phyloP scores from a whole-genome alignment of 1,139 yeast genomes.

The Maudiozyma humilis region DNA sequence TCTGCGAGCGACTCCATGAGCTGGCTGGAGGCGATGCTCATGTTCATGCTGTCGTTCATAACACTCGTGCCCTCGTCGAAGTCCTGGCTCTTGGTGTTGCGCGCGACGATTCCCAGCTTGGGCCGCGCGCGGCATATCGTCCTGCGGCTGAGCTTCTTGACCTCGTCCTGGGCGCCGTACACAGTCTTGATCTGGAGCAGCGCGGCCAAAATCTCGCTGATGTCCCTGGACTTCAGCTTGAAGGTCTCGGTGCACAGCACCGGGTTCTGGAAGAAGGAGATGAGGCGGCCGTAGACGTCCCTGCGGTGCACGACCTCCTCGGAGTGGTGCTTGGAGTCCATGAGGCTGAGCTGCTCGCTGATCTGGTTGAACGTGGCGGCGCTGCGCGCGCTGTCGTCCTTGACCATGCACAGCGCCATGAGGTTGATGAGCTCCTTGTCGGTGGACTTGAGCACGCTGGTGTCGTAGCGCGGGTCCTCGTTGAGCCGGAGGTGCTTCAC shows the following conservation, averaged over 20 bases:
- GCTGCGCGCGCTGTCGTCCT: background rate
- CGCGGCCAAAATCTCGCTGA: background rate
- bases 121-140: conserved; percentile 8
- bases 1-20: too few relatives aligned
- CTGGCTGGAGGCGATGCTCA: too few relatives aligned
- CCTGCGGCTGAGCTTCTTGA: conserved; percentile 8
- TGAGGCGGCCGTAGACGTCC: background rate
- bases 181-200: background rate
- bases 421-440: conserved; percentile 7
- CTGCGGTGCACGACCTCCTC: background rate
- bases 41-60: background rate
- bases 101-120: conserved; percentile 6
- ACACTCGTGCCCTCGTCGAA: background rate
- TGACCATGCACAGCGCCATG: background rate
- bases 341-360: background rate
- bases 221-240: background rate
- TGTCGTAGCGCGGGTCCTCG: background rate
- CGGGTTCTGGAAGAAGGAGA: background rate
- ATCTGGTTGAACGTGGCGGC: background rate
- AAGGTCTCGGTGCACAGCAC: conserved; percentile 1
- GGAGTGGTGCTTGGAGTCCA: background rate
- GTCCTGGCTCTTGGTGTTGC: background rate
- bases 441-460: background rate
- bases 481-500: conserved; percentile 1
- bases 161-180: conserved; percentile 2